A percentile compares a stretch with the other conserved stretches of the same genome.
phyloP scores from a whole-genome alignment of 2,329 filamentous ascomycete genomes.

The Colletotrichum ledebouriae region DNA sequence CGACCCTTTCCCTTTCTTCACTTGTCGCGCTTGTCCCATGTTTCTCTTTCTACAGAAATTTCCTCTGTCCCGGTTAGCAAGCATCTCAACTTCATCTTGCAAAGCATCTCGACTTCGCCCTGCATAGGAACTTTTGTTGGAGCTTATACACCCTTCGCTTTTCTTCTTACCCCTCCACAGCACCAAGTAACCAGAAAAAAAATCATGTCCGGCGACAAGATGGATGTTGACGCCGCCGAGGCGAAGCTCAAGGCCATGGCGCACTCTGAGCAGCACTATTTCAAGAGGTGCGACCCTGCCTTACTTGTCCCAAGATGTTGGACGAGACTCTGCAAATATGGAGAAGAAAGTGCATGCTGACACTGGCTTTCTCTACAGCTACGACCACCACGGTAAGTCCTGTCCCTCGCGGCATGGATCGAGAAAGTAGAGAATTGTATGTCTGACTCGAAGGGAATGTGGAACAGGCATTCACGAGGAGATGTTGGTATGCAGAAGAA shows the following conservation, averaged over 20 bases:
- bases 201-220: conserved; percentile 62
- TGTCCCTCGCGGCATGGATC: conserved; percentile 22
- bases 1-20: conserved; percentile 35
- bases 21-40: conserved; percentile 25
- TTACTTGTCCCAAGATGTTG: conserved; percentile 29
- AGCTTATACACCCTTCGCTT: not conserved
- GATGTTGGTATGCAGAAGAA: conserved; percentile 82
- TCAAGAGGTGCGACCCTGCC: conserved; percentile 81
- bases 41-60: conserved; percentile 35
- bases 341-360: conserved; percentile 42
- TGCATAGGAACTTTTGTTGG: not conserved
- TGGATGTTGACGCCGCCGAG: conserved; percentile 73
- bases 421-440: conserved; percentile 31
- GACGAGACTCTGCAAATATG: no score
- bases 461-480: conserved; percentile 90
- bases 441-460: conserved; percentile 27
- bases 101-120: not conserved
- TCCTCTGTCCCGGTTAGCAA: conserved; percentile 9
- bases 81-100: not conserved
- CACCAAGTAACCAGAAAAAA: not conserved
- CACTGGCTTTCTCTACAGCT: conserved; percentile 66
- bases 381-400: conserved; percentile 92
- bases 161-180: conserved; percentile 8
- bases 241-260: conserved; percentile 79
- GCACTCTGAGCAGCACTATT: conserved; percentile 98